A percentile compares a stretch with the other conserved stretches of the same genome.
These are phyloP conservation scores for Botryotinia calthae DNA, from an alignment of 2,329 filamentous ascomycete species.

Conservation along the genomic window DNA sequence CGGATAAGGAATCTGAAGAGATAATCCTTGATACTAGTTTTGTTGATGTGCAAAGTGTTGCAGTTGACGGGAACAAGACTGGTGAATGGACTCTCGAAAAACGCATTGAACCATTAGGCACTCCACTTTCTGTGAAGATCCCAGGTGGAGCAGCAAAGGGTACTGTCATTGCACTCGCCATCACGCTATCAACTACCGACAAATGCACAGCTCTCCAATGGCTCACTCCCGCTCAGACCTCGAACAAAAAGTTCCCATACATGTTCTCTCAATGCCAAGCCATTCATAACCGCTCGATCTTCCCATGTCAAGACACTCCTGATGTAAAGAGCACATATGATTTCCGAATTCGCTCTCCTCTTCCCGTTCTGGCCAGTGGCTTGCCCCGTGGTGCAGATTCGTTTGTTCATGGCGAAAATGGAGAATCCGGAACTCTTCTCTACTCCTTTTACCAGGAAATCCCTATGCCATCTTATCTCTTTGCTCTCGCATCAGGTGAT, in stretches of 20 bases:
- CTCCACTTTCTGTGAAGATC: constrained; percentile 64
- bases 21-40: constrained; percentile 88
- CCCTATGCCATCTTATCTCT: constrained; percentile 91
- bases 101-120: constrained; percentile 70
- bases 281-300: constrained; percentile 89
- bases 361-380: constrained; percentile 91
- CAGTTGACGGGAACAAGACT: constrained; percentile 61
- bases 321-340: constrained; percentile 95
- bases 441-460: constrained; percentile 89
- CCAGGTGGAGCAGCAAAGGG: constrained; percentile 55
- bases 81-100: constrained; percentile 64
- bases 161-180: constrained; percentile 54
- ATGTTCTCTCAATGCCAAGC: constrained; percentile 99
- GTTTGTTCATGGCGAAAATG: constrained; percentile 51
- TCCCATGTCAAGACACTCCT: constrained; percentile 96
- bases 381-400: constrained; percentile 56
- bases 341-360: constrained; percentile 80
- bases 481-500: constrained; percentile 86
- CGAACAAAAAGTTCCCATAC: constrained; percentile 93
- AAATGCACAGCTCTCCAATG: constrained; percentile 92
- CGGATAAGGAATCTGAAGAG: constrained; percentile 67
- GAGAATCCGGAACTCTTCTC: constrained; percentile 52
- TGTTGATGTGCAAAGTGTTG: constrained; percentile 70
- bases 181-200: constrained; percentile 76
- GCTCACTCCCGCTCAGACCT: constrained; percentile 89